These are phyloP conservation scores for Vaccinium macrocarpon DNA, from an alignment of 148 eudicot species.

Conservation along the genomic window DNA sequence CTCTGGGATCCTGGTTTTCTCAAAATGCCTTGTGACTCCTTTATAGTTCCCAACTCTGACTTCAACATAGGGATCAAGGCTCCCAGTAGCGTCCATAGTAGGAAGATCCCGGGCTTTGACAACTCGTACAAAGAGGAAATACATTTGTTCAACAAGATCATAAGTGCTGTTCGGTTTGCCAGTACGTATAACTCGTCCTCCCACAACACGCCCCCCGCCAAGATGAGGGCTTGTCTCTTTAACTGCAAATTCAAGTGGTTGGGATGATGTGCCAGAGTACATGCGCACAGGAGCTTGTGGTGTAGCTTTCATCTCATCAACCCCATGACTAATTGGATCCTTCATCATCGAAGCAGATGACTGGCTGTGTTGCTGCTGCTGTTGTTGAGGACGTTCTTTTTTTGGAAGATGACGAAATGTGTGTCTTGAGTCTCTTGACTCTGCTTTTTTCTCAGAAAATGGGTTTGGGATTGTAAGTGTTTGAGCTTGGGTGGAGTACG, in stretches of 20 bases:
- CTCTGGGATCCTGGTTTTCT: slow-evolving; percentile 57
- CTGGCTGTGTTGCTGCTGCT: neutral
- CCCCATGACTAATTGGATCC: slow-evolving; percentile 22
- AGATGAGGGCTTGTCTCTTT: slow-evolving; percentile 80
- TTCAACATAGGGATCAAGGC: slow-evolving; percentile 88
- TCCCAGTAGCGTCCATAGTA: slow-evolving; percentile 63
- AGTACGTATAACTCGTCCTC: slow-evolving; percentile 59
- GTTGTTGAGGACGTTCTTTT: slow-evolving; percentile 19
- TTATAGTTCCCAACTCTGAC: slow-evolving; percentile 80
- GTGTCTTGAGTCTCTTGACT: slow-evolving; percentile 35
- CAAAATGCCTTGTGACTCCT: slow-evolving; percentile 66
- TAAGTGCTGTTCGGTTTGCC: slow-evolving; percentile 51
- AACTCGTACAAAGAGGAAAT: slow-evolving; percentile 75
- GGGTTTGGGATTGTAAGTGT: slow-evolving; percentile 13
- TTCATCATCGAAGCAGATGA: slow-evolving; percentile 28
- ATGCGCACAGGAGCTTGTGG: slow-evolving; percentile 40
- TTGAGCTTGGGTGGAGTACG: slow-evolving; percentile 21
- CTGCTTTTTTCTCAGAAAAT: slow-evolving; percentile 27
- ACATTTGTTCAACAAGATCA: slow-evolving; percentile 86
- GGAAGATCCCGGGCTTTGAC: slow-evolving; percentile 81
- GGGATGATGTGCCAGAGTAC: slow-evolving; percentile 36
- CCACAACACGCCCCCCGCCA: slow-evolving; percentile 72
- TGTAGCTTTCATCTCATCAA: slow-evolving; percentile 33
- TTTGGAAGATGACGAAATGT: slow-evolving; percentile 49
- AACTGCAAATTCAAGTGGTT: slow-evolving; percentile 52